Conservation (phyloP, 345 rosid genomes). For the Reutealis trisperma region DNA sequence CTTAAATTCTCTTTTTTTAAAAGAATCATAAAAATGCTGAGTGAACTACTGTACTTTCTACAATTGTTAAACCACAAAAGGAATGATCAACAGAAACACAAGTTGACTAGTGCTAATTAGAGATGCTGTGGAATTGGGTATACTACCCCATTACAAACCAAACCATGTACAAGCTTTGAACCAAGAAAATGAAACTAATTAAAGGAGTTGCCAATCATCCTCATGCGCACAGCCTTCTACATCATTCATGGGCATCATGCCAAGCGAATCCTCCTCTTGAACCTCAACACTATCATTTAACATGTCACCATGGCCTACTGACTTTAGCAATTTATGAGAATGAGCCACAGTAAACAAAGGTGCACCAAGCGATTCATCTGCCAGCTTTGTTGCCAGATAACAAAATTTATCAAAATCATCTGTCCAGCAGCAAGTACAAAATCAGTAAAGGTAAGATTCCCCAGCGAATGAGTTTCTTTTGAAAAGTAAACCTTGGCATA, state of each 20-base stretch:
- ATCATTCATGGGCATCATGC: slow-evolving; percentile 19
- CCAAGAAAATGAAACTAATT: slow-evolving; percentile 9
- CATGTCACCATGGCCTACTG: slow-evolving; percentile 22
- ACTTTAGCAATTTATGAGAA: slow-evolving; percentile 18
- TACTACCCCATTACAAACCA: background rate
- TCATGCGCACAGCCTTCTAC: slow-evolving; percentile 35
- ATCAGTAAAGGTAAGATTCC: background rate
- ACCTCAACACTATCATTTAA: slow-evolving; percentile 17
- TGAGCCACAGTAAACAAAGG: slow-evolving; percentile 63
- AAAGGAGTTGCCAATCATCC: slow-evolving; percentile 76
- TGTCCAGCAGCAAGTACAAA: slow-evolving; percentile 26
- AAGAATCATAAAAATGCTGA: slow-evolving; percentile 4
- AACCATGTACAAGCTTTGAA: background rate
- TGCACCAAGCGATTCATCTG: slow-evolving; percentile 82
- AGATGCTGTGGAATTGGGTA: background rate
- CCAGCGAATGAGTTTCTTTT: background rate
- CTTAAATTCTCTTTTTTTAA: background rate
- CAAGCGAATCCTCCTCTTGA: slow-evolving; percentile 33
- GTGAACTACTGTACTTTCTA: slow-evolving; percentile 7
- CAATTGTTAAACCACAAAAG: slow-evolving; percentile 6
- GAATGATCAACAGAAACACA: background rate
- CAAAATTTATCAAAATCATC: slow-evolving; percentile 82
- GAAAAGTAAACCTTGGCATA: background rate
- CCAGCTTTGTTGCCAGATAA: slow-evolving; percentile 65
- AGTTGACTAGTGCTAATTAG: background rate